phyloP scores from a whole-genome alignment of 345 rosid genomes.

The Sonneratia caseolaris region DNA sequence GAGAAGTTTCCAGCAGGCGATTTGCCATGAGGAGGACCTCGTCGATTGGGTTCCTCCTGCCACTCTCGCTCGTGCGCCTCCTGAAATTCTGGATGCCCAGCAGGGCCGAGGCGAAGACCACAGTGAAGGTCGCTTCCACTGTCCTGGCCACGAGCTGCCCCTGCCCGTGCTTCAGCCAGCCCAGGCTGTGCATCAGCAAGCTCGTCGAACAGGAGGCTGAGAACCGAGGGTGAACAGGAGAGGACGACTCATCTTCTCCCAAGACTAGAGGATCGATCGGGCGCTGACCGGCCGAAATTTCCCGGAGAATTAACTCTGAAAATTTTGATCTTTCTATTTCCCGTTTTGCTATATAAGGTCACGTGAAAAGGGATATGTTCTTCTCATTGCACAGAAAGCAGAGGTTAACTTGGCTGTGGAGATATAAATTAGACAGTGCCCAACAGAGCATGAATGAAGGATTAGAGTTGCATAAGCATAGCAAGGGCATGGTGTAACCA shows the following conservation, averaged over 20 bases:
- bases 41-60: constrained; percentile 33
- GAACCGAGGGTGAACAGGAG: constrained; percentile 25
- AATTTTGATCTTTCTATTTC: not conserved
- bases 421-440: too few relatives aligned
- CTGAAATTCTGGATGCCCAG: constrained; percentile 14
- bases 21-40: constrained; percentile 28
- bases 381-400: not conserved
- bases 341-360: not conserved
- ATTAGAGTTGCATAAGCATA: too few relatives aligned
- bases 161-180: constrained; percentile 30
- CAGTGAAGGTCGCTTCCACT: constrained; percentile 28
- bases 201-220: constrained; percentile 26
- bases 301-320: not conserved
- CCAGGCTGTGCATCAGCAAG: constrained; percentile 27
- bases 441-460: too few relatives aligned
- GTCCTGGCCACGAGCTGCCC: constrained; percentile 34
- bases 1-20: constrained; percentile 34
- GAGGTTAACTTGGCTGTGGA: constrained; percentile 1
- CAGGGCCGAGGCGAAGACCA: constrained; percentile 25
- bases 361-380: constrained; percentile 5
- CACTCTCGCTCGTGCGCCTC: constrained; percentile 20
- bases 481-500: not conserved
- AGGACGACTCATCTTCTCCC: constrained; percentile 26
- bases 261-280: not conserved
- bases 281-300: not conserved